phyloP scores from a whole-genome alignment of 169 alveolate species.

The Plasmodium gaboni region DNA sequence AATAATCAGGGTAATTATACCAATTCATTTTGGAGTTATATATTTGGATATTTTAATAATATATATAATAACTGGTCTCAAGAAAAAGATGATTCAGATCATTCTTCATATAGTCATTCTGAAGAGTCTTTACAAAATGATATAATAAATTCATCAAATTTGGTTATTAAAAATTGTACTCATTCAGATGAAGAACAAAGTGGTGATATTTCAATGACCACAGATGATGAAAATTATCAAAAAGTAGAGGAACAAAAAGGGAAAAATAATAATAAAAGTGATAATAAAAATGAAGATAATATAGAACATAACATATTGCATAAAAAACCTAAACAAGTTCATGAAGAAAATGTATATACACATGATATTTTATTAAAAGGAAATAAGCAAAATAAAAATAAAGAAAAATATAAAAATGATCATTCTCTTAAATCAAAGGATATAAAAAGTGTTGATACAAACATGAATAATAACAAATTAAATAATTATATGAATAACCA shows the following conservation, averaged over 20 bases:
- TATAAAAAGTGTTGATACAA: neutral
- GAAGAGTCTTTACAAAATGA: slow-evolving; percentile 4
- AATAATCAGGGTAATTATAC: neutral
- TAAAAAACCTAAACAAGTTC: neutral
- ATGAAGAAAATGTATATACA: neutral
- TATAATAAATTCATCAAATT: slow-evolving; percentile 10
- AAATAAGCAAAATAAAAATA: neutral
- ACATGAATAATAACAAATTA: neutral
- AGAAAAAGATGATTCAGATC: neutral
- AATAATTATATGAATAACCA: neutral
- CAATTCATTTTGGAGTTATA: slow-evolving; percentile 32
- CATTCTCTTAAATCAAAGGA: neutral
- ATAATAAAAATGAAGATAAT: neutral
- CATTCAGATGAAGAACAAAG: slow-evolving; percentile 3
- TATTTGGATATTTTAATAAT: slow-evolving; percentile 50
- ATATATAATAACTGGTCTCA: slow-evolving; percentile 37
- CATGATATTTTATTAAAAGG: neutral
- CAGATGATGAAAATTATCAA: neutral
- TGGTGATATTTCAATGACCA: neutral
- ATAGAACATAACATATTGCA: neutral
- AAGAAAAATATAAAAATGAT: neutral
- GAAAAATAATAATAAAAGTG: neutral
- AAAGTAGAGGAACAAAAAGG: neutral
- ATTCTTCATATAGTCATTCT: neutral
- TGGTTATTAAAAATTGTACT: slow-evolving; percentile 20